Evolutionary conservation across 768 basidiomycete genomes (phyloP).

Genomic region (Filobasidium wieringae): DNA sequence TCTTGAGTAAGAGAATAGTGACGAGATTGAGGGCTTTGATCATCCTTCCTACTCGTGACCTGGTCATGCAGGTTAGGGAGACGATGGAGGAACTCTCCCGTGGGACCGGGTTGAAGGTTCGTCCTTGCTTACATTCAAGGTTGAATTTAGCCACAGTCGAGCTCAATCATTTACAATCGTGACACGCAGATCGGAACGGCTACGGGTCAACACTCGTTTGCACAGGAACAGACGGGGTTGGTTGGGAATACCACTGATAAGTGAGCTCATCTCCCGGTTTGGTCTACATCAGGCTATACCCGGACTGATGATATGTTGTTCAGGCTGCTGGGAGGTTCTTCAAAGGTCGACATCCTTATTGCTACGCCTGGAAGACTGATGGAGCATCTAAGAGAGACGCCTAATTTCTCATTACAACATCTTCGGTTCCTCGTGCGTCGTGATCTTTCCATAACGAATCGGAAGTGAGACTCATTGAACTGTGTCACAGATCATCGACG

Average conservation of each 20-base stretch:
- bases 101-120: constrained; percentile 75
- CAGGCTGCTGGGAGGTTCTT: constrained; percentile 71
- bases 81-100: constrained; percentile 74
- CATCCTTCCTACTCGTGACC: constrained; percentile 83
- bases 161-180: no score
- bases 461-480: background rate
- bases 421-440: constrained; percentile 74
- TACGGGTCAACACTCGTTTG: constrained; percentile 87
- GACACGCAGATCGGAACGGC: constrained; percentile 54
- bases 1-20: constrained; percentile 59
- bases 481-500: constrained; percentile 72
- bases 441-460: background rate
- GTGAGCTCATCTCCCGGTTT: constrained; percentile 45
- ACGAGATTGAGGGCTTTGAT: constrained; percentile 78
- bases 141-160: no score
- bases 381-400: constrained; percentile 79
- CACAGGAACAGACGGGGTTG: constrained; percentile 75
- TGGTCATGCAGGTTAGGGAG: constrained; percentile 83
- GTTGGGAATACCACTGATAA: constrained; percentile 49
- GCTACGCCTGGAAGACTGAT: constrained; percentile 92
- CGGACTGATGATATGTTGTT: background rate
- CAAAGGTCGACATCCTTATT: constrained; percentile 83
- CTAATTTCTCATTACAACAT: constrained; percentile 84
- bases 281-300: background rate
- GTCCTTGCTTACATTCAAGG: constrained; percentile 8